phyloP scores from a whole-genome alignment of 306 rosid genomes.

The Quercus ilex region DNA sequence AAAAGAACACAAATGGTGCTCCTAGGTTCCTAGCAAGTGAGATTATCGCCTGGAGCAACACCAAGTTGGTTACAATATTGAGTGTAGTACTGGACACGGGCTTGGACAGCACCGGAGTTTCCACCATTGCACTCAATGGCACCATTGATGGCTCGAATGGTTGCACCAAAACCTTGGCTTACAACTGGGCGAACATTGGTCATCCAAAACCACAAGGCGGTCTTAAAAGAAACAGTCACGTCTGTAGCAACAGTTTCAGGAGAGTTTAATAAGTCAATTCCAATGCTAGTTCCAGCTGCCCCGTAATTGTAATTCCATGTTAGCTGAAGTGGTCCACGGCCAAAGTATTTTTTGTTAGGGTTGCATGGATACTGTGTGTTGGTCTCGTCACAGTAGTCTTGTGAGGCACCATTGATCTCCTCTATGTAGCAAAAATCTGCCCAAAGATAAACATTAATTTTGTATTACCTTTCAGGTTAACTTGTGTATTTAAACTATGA shows the following conservation, averaged over 20 bases:
- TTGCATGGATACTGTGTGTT: constrained; percentile 61
- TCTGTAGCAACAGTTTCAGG: constrained; percentile 69
- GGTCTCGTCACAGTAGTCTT: constrained; percentile 64
- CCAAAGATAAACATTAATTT: background rate
- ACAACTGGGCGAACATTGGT: constrained; percentile 48
- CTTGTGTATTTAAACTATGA: too few relatives aligned
- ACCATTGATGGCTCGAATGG: constrained; percentile 84
- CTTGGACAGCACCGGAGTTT: constrained; percentile 38
- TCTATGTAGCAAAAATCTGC: constrained; percentile 80
- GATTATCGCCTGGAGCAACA: constrained; percentile 71
- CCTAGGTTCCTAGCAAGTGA: constrained; percentile 35
- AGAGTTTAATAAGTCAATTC: constrained; percentile 59
- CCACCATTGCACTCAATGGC: constrained; percentile 64
- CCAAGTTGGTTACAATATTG: constrained; percentile 62
- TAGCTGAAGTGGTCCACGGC: constrained; percentile 83
- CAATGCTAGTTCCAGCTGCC: constrained; percentile 53
- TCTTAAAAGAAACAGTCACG: constrained; percentile 54
- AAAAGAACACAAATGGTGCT: too few relatives aligned
- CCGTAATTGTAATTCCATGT: constrained; percentile 93
- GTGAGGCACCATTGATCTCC: constrained; percentile 73
- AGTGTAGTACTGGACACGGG: constrained; percentile 47
- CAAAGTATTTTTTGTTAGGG: constrained; percentile 63
- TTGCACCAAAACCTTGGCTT: constrained; percentile 71
- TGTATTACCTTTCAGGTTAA: too few relatives aligned
- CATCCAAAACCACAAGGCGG: constrained; percentile 91